Base-by-base conservation (phyloP, 306 rosid genomes). In the Pyrus pyrifolia region DNA sequence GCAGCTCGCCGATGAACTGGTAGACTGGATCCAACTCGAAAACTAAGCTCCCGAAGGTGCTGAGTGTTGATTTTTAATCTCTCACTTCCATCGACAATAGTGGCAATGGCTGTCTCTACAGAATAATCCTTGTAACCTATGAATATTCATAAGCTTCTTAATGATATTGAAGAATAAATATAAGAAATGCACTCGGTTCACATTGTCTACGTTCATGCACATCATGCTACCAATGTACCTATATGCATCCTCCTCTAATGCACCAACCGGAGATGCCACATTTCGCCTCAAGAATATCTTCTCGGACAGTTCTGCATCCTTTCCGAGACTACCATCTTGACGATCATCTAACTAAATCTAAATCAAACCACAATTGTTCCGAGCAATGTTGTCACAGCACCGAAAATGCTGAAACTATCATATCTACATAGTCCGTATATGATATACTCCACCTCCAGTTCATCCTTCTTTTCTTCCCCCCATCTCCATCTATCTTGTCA, bases 1-100 rank as follows among this genome's bases (percentile, higher is more conserved):
- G 87, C 75, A 95, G 93, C 76, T 92, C 93, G 2, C 98, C 91
- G 30, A 96, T 90, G 83, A 91, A 91, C 85, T 91, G 95, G 85
- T 90, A 94, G 80, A 90, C 42, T n/a, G 71, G 92, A 89, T 70
- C 90, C 96, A 65, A 83, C 83, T 74, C 81, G 87, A 83, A 95
- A 86, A 57, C 60, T 80, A 51, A 92, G 82, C 76, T 88, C 92
- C 82, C 80, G 81, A 69, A 92, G 82, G 80, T 89, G 90, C 79
- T 79, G 85, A 25, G 90, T 89, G 72, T 57, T 66, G 69, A 95
- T 85, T 83, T 78, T 85, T 59, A 88, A 72, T 74, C 46, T 78
- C 71, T 77, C 79, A 78, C 81, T 81, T 64, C 97, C 91, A 70
- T 92, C 93, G 8, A 80, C 71, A 14, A 95, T 66, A 78, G 78